Evolutionary conservation across 2,329 filamentous ascomycete genomes (phyloP).

Genomic region (Pseudogymnoascus sp.): DNA sequence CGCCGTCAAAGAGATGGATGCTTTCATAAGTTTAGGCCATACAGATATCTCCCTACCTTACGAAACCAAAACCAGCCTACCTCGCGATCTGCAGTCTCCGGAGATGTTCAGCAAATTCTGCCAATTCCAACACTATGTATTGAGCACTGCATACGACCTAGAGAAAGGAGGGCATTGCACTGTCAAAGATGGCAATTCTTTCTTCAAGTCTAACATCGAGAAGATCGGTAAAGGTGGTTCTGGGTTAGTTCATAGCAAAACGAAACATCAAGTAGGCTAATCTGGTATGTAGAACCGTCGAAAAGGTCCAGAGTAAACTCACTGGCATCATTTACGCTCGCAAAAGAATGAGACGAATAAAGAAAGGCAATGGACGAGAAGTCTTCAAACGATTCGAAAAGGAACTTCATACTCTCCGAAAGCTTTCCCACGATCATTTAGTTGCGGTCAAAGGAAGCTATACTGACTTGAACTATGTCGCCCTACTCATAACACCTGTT

Average conservation of each 20-base stretch:
- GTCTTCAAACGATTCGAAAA: constrained; percentile 5
- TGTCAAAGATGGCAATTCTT: constrained; percentile 11
- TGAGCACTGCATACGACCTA: constrained; percentile 5
- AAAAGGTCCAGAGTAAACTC: constrained; percentile 12
- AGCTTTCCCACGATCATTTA: constrained; percentile 9
- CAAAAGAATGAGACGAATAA: constrained; percentile 10
- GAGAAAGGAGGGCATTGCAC: constrained; percentile 10
- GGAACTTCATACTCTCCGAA: neutral
- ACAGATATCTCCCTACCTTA: neutral
- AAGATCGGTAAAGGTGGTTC: constrained; percentile 12
- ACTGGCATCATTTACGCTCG: constrained; percentile 12
- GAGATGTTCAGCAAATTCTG: constrained; percentile 4
- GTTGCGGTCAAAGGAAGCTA: constrained; percentile 7
- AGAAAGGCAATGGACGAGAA: constrained; percentile 4
- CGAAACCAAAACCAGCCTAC: neutral
- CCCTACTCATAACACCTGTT: constrained; percentile 7
- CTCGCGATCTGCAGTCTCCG: neutral
- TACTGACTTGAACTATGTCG: constrained; percentile 8
- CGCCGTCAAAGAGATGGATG: neutral
- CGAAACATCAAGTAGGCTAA: neutral
- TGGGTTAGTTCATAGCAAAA: neutral
- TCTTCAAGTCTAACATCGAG: constrained; percentile 5
- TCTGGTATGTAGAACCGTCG: constrained; percentile 12
- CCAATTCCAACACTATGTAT: constrained; percentile 12
- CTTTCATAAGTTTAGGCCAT: neutral